These are phyloP conservation scores for Plenodomus tracheiphilus DNA, from an alignment of 2,329 filamentous ascomycete species.

Conservation along the genomic window DNA sequence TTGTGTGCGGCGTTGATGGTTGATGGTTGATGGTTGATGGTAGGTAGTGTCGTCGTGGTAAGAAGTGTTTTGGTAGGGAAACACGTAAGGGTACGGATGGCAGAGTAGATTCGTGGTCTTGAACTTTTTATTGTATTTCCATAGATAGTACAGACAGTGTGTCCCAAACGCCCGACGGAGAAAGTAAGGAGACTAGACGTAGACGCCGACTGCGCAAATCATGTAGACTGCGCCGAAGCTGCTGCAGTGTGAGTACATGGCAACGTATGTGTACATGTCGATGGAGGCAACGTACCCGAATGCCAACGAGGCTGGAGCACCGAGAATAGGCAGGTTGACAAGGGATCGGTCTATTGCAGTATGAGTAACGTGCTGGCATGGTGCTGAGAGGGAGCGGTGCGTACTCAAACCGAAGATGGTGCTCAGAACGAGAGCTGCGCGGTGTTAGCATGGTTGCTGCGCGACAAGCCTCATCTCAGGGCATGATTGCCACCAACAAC, in stretches of 20 bases:
- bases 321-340: constrained; percentile 74
- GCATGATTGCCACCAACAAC: constrained; percentile 15
- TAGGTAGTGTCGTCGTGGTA: constrained; percentile 6
- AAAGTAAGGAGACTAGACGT: constrained; percentile 67
- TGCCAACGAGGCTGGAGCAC: constrained; percentile 82
- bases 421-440: constrained; percentile 65
- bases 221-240: constrained; percentile 96
- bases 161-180: constrained; percentile 33
- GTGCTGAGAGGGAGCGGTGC: constrained; percentile 17
- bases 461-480: background rate
- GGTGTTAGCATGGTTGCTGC: constrained; percentile 30
- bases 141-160: constrained; percentile 40
- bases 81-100: background rate
- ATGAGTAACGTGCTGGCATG: constrained; percentile 50
- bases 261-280: background rate
- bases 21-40: constrained; percentile 1
- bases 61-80: constrained; percentile 6
- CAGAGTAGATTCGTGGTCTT: constrained; percentile 13
- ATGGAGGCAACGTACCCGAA: constrained; percentile 70
- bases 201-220: constrained; percentile 98
- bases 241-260: constrained; percentile 8
- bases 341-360: constrained; percentile 80
- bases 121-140: constrained; percentile 44
- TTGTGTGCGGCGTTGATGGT: background rate
- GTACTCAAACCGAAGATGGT: constrained; percentile 86